phyloP scores from a whole-genome alignment of 225 moss, liverwort and hornwort genomes.

The Asterella californica region DNA sequence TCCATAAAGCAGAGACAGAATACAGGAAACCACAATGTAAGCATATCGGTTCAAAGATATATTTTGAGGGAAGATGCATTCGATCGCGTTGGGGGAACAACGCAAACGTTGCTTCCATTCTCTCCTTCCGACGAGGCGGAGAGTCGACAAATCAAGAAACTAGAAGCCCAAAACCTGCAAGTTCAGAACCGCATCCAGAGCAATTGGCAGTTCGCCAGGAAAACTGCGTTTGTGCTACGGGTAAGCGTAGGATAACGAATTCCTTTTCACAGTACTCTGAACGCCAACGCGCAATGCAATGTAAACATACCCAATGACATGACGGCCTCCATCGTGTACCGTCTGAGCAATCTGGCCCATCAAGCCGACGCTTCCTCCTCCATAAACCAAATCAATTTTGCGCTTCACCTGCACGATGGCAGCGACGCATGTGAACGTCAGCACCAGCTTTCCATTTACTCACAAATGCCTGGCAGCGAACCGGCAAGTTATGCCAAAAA shows the following conservation, averaged over 20 bases:
- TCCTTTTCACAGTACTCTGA: neutral
- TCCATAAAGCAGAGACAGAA: neutral
- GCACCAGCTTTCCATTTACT: neutral
- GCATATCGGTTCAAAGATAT: neutral
- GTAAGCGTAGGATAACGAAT: neutral
- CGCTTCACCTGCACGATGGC: slow-evolving; percentile 57
- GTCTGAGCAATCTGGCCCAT: slow-evolving; percentile 89
- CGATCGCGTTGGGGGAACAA: too few relatives aligned
- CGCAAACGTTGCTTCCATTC: neutral
- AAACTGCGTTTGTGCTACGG: neutral
- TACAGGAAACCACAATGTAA: neutral
- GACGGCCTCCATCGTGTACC: slow-evolving; percentile 69
- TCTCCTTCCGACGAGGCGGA: neutral
- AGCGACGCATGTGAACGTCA: neutral
- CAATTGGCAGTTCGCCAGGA: neutral
- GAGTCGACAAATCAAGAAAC: neutral
- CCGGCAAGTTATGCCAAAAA: neutral
- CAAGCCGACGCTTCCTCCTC: slow-evolving; percentile 81
- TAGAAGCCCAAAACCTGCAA: neutral
- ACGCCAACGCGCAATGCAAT: neutral
- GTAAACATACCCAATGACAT: slow-evolving; percentile 68
- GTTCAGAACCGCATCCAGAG: neutral
- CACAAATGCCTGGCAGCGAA: neutral
- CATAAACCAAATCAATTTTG: slow-evolving; percentile 84
- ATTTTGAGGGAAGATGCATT: too few relatives aligned